phyloP scores from a whole-genome alignment of 176 grass and related monocot genomes.

The Coix lacrymajobi region DNA sequence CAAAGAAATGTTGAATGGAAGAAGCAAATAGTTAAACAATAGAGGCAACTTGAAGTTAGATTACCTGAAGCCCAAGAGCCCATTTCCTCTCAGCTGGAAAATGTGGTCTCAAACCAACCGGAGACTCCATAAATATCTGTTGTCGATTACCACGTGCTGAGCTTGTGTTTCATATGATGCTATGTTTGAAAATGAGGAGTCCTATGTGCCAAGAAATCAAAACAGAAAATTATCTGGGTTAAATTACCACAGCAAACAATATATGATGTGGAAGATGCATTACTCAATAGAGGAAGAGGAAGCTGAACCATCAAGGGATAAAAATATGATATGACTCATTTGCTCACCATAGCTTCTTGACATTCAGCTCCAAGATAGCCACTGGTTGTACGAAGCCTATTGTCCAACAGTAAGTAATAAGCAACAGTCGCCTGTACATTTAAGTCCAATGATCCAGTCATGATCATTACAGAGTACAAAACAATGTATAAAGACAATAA shows the following conservation, averaged over 20 bases:
- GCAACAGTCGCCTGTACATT: slow-evolving; percentile 74
- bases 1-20: slow-evolving; percentile 14
- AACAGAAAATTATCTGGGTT: background rate
- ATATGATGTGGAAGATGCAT: background rate
- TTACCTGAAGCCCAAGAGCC: slow-evolving; percentile 90
- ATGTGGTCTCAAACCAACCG: slow-evolving; percentile 47
- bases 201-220: slow-evolving; percentile 34
- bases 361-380: slow-evolving; percentile 76
- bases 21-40: background rate
- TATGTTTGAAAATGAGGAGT: slow-evolving; percentile 39
- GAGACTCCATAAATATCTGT: slow-evolving; percentile 64
- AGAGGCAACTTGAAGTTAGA: background rate
- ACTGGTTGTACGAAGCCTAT: slow-evolving; percentile 51
- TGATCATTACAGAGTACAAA: background rate
- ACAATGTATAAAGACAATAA: background rate
- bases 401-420: slow-evolving; percentile 88
- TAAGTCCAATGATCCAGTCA: slow-evolving; percentile 19
- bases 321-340: background rate
- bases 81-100: slow-evolving; percentile 77
- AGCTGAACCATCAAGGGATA: background rate
- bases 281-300: background rate
- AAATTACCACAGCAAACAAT: slow-evolving; percentile 7
- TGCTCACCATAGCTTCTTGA: slow-evolving; percentile 71
- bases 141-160: slow-evolving; percentile 40
- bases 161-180: slow-evolving; percentile 44